A percentile compares a stretch with the other conserved stretches of the same genome.
These are phyloP conservation scores for Phaeotremella fagi DNA, from an alignment of 768 basidiomycete genomes.

Conservation along the genomic window DNA sequence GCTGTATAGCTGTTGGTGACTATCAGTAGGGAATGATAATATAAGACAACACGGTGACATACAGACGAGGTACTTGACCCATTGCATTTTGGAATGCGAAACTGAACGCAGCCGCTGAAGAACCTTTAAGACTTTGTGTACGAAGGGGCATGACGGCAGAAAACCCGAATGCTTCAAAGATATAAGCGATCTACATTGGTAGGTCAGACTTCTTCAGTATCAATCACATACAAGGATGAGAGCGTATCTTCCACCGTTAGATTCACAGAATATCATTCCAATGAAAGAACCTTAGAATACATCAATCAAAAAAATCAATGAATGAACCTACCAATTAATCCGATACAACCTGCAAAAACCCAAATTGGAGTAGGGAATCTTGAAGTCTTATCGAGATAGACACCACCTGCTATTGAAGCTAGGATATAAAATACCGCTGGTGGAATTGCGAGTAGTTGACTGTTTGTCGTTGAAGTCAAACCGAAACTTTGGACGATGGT, in stretches of 20 bases:
- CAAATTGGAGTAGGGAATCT: constrained; percentile 9
- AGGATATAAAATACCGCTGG: constrained; percentile 8
- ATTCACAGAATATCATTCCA: too few relatives aligned
- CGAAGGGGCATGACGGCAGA: too few relatives aligned
- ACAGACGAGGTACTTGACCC: constrained; percentile 7
- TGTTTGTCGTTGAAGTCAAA: constrained; percentile 7
- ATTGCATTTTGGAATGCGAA: constrained; percentile 23
- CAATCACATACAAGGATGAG: too few relatives aligned
- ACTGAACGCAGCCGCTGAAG: constrained; percentile 23
- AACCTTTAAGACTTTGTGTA: constrained; percentile 19
- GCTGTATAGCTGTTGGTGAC: constrained; percentile 21
- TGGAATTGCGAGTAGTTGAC: neutral
- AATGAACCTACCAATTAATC: neutral
- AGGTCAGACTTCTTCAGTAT: too few relatives aligned
- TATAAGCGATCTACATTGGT: constrained; percentile 18
- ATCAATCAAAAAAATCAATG: neutral
- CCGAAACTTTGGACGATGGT: constrained; percentile 28
- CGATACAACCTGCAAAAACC: constrained; percentile 7
- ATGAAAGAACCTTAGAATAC: neutral
- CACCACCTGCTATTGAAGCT: constrained; percentile 5
- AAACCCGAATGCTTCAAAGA: too few relatives aligned
- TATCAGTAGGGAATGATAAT: too few relatives aligned
- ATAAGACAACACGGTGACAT: too few relatives aligned
- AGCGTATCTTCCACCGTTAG: too few relatives aligned
- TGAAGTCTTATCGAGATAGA: constrained; percentile 1